Percentiles rank a stretch among this genome's conserved stretches.
These are phyloP conservation scores for Colletotrichum abscissum DNA, from an alignment of 2,329 filamentous ascomycete species.

Conservation along the genomic window DNA sequence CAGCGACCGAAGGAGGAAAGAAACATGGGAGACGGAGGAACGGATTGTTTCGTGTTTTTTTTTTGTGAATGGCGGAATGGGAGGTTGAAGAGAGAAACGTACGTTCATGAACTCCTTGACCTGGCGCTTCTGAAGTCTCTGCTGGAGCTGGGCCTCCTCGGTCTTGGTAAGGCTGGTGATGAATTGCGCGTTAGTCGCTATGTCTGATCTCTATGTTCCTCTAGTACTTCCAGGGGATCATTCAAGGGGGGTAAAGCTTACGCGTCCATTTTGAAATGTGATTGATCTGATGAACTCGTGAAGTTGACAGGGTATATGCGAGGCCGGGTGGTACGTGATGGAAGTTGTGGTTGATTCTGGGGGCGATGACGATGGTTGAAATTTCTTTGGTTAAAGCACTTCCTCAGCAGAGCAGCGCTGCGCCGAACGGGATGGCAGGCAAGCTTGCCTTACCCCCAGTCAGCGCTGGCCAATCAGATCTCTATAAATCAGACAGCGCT, in stretches of 20 bases:
- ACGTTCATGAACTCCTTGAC: conserved; percentile 99
- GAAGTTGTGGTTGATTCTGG: conserved; percentile 3
- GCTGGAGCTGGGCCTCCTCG: conserved; percentile 93
- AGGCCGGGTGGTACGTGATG: not conserved
- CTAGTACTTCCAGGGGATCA: conserved; percentile 15
- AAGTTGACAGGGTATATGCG: not conserved
- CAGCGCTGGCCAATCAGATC: conserved; percentile 18
- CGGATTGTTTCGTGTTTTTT: too few relatives aligned
- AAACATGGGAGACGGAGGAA: not conserved
- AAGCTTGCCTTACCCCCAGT: conserved; percentile 31
- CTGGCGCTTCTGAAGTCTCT: conserved; percentile 97
- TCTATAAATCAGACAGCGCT: not conserved
- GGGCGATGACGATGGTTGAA: conserved; percentile 35
- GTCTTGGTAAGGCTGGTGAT: conserved; percentile 70
- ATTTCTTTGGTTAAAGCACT: conserved; percentile 34
- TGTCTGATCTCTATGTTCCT: conserved; percentile 16
- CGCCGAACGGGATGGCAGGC: not conserved
- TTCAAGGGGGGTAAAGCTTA: conserved; percentile 25
- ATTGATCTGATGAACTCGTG: not conserved
- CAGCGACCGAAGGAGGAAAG: not conserved
- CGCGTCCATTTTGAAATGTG: conserved; percentile 37
- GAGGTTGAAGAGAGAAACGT: conserved; percentile 49
- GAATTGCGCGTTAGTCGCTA: conserved; percentile 31
- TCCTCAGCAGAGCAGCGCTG: not conserved
- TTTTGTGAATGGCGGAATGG: conserved; percentile 41